These are phyloP conservation scores for Viola odorata DNA, from an alignment of 345 rosid species.

Conservation along the genomic window DNA sequence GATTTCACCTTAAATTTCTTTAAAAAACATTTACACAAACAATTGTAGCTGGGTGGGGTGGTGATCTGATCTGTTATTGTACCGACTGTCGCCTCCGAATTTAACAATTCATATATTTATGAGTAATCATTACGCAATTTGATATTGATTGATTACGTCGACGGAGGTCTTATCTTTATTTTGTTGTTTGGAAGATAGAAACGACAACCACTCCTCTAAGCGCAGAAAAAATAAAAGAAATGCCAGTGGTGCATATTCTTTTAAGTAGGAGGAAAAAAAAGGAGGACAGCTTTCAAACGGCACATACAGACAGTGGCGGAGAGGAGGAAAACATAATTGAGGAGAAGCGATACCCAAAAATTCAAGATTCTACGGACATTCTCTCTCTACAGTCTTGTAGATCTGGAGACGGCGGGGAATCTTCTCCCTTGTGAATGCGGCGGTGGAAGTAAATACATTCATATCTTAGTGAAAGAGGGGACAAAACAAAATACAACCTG, in stretches of 20 bases:
- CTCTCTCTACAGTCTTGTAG: neutral
- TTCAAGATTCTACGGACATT: slow-evolving; percentile 4
- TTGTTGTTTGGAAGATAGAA: too few species aligned
- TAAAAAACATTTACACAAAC: too few species aligned
- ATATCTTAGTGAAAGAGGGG: neutral
- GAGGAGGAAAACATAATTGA: neutral
- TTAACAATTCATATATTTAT: too few species aligned
- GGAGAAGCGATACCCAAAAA: neutral
- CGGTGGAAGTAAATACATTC: neutral
- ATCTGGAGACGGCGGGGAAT: neutral
- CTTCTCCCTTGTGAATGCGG: neutral
- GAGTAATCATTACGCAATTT: too few species aligned
- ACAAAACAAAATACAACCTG: neutral
- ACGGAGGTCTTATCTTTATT: too few species aligned
- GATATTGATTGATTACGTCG: too few species aligned
- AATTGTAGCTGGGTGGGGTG: too few species aligned
- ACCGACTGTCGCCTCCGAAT: too few species aligned
- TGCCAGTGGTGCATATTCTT: too few species aligned
- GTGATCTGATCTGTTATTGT: too few species aligned
- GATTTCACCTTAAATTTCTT: too few species aligned
- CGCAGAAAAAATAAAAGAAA: neutral
- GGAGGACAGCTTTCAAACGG: slow-evolving; percentile 18
- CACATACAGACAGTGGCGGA: neutral
- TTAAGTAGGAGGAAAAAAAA: neutral
- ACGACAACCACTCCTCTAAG: too few species aligned